phyloP scores from a whole-genome alignment of 2,329 filamentous ascomycete species.

The Rhexocercosporidium sp. region DNA sequence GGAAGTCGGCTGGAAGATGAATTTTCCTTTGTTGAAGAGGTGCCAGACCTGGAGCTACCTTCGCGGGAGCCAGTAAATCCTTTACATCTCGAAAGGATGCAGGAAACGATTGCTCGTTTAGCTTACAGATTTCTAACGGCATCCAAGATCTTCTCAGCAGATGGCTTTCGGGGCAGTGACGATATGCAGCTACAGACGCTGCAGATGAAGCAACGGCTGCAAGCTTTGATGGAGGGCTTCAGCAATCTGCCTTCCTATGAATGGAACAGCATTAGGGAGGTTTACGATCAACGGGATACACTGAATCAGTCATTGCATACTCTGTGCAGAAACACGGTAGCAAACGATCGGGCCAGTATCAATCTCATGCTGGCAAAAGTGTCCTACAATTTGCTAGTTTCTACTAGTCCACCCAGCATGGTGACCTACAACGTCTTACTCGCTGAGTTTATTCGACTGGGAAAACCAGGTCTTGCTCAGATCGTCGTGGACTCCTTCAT shows the following conservation, averaged over 20 bases:
- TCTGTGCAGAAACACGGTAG: conserved; percentile 27
- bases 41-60: conserved; percentile 19
- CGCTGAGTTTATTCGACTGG: conserved; percentile 62
- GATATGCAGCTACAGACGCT: conserved; percentile 20
- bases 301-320: conserved; percentile 34
- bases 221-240: conserved; percentile 24
- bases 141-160: conserved; percentile 21
- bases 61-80: conserved; percentile 31
- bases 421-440: conserved; percentile 76
- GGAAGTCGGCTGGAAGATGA: neutral
- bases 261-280: conserved; percentile 19
- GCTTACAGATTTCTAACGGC: conserved; percentile 31
- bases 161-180: neutral
- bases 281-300: conserved; percentile 27
- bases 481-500: conserved; percentile 59
- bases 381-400: conserved; percentile 69
- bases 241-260: conserved; percentile 33
- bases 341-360: conserved; percentile 25
- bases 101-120: conserved; percentile 32
- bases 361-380: conserved; percentile 46
- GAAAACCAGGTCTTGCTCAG: conserved; percentile 56
- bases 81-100: conserved; percentile 33
- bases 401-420: conserved; percentile 65
- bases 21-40: conserved; percentile 20
- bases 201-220: conserved; percentile 28